Percentiles rank a stretch among this genome's conserved stretches.
These are phyloP conservation scores for Hibiscus trionum DNA, from an alignment of 345 rosid genomes.

Conservation along the genomic window DNA sequence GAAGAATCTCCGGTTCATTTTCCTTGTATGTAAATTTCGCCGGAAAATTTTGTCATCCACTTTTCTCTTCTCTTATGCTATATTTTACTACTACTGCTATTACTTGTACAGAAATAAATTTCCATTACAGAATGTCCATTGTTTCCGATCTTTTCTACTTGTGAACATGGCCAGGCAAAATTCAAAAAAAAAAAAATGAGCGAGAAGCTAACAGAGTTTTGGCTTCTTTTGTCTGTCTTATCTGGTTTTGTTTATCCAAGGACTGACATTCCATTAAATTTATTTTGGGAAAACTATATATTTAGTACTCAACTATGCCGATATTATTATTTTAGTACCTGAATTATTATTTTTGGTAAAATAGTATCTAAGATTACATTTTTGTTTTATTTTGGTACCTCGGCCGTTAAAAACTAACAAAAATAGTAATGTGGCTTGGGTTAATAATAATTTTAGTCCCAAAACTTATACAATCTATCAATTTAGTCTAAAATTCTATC, in stretches of 20 bases:
- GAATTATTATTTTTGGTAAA: too few species aligned
- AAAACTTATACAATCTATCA: too few species aligned
- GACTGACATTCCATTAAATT: constrained; percentile 39
- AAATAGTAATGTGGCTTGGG: too few species aligned
- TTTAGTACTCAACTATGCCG: too few species aligned
- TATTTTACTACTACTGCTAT: too few species aligned
- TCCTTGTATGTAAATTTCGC: constrained; percentile 9
- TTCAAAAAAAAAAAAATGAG: neutral
- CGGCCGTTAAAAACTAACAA: too few species aligned
- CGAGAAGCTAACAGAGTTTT: constrained; percentile 8
- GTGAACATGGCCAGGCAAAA: too few species aligned
- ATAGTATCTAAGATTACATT: too few species aligned
- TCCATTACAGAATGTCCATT: constrained; percentile 8
- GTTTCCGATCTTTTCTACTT: neutral
- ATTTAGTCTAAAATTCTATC: too few species aligned
- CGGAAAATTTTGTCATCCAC: constrained; percentile 10
- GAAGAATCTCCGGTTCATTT: constrained; percentile 11
- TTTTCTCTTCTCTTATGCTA: neutral
- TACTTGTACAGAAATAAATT: constrained; percentile 31
- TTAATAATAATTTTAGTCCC: too few species aligned
- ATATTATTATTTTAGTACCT: too few species aligned
- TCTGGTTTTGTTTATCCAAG: constrained; percentile 17
- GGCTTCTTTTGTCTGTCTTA: constrained; percentile 20
- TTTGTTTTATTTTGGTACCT: too few species aligned
- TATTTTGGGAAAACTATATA: neutral